Base-by-base conservation (phyloP, 805 yeast genomes). In the Yarrowia sp. region DNA sequence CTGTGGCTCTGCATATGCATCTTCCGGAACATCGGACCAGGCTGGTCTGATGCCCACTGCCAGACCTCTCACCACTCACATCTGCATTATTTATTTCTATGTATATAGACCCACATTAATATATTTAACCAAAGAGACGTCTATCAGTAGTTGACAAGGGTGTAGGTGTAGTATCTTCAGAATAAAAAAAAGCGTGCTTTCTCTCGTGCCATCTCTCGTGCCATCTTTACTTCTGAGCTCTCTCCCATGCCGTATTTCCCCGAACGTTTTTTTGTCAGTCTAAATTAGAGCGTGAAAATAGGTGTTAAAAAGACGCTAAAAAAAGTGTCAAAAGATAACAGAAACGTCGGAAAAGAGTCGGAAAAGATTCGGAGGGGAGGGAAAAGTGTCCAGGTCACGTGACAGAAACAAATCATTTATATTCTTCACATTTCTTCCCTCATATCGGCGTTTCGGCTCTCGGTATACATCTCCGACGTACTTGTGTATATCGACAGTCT, bases 11-110 rank as follows among this genome's bases (percentile, higher is more conserved):
- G 46, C 46, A 41, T 41, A 41, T 41, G 46, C 46, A 40, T 35
- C 40, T 35, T 35, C 3, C 44, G 44, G 44, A 40, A 40, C 44
- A 11, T 41, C 48, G 48, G 43, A 4, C 43, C 43, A 36, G 30
- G 8, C 30, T 36, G 21, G 5, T n/a, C 26, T 40, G n/a, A n/a
- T n/a, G n/a, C n/a, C n/a, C n/a, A n/a, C n/a, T n/a, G n/a, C n/a
- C 44, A 22, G 12, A 35, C 38, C 17, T 19, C 32, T 8, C 26
- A 1, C 28, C 58, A 49, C 41, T 51, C 58, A 49, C 40, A 32
- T 21, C 58, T 51, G 59, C 59, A 52, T 52, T 52, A 52, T 52
- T 52, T 52, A 52, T 52, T 32, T 35, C 59, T 52, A 51, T 51
- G 58, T 51, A 51, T 30, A 51, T 51, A 51, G 58, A 51, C 58